Evolutionary conservation across 2,329 filamentous ascomycete species (phyloP).

Genomic region (Botrytis squamosa): DNA sequence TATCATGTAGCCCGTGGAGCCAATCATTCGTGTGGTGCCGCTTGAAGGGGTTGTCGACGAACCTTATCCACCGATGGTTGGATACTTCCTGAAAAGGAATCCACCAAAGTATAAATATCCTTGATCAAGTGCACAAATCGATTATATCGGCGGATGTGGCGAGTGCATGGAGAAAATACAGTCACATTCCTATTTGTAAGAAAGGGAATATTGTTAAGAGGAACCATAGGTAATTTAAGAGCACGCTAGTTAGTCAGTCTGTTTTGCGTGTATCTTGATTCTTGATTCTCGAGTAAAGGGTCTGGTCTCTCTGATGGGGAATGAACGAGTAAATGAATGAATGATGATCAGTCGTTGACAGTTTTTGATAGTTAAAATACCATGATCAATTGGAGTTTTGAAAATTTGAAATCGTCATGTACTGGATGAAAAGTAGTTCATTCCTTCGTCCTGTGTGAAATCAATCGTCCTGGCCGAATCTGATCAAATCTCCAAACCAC

Average conservation of each 20-base stretch:
- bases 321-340: too few species aligned
- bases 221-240: neutral
- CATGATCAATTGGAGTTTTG: neutral
- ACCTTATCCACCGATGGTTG: neutral
- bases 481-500: neutral
- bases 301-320: neutral
- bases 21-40: neutral
- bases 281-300: neutral
- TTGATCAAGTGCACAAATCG: neutral
- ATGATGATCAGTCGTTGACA: neutral
- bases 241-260: neutral
- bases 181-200: neutral
- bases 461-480: neutral
- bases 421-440: neutral
- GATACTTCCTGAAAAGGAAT: neutral
- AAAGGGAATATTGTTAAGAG: neutral
- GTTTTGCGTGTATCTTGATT: neutral
- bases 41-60: neutral
- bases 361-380: neutral
- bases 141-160: slow-evolving; percentile 16
- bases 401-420: neutral
- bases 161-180: slow-evolving; percentile 12
- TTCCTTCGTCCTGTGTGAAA: neutral
- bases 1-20: neutral
- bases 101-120: neutral